A percentile compares a stretch with the other conserved stretches of the same genome.
Evolutionary conservation across 352 stramenopile species (phyloP).

Genomic region (Phytopythium oedochilum): DNA sequence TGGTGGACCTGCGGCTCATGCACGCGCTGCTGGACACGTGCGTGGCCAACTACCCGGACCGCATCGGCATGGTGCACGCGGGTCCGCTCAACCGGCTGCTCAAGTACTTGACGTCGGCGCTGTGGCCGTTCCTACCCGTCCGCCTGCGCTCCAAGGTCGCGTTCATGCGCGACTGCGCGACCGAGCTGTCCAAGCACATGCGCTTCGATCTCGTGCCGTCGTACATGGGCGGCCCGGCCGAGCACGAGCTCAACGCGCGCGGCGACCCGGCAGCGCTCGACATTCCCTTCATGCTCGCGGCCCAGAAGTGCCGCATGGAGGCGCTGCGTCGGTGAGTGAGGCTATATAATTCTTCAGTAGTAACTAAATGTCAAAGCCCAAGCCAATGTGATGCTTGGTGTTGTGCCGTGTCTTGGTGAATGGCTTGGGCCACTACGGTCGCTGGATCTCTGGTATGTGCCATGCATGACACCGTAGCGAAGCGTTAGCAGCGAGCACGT

Average conservation of each 20-base stretch:
- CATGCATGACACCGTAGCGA: no score
- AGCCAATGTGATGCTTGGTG: background rate
- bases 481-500: background rate
- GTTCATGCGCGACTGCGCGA: conserved; percentile 53
- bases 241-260: conserved; percentile 29
- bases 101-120: conserved; percentile 38
- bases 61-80: conserved; percentile 54
- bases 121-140: conserved; percentile 55
- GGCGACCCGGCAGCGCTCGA: conserved; percentile 24
- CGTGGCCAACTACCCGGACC: conserved; percentile 61
- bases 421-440: no score
- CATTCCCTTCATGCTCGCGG: conserved; percentile 49
- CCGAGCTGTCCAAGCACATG: conserved; percentile 58
- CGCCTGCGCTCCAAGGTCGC: conserved; percentile 49
- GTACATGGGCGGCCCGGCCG: conserved; percentile 38
- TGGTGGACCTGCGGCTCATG: conserved; percentile 63
- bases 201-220: conserved; percentile 42
- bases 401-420: background rate
- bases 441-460: conserved; percentile 62
- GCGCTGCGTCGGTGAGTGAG: conserved; percentile 17
- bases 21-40: conserved; percentile 54
- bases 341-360: no score
- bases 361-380: no score
- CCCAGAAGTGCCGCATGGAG: conserved; percentile 46
- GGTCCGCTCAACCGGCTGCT: conserved; percentile 55